phyloP scores from a whole-genome alignment of 2,329 filamentous ascomycete species.

The Penicillium sumatraense region DNA sequence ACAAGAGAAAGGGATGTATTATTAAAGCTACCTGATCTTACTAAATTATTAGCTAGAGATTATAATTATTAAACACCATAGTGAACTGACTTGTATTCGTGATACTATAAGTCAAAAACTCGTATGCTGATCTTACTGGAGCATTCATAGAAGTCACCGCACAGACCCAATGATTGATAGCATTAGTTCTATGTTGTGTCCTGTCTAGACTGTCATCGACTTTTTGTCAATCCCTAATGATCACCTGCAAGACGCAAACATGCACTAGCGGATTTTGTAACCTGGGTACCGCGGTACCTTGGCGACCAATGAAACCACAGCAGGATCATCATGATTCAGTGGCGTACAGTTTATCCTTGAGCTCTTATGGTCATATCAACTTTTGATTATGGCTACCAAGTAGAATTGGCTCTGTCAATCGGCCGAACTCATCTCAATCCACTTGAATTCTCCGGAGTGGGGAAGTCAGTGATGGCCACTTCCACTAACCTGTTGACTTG shows the following conservation, averaged over 20 bases:
- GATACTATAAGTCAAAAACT: background rate
- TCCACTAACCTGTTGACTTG: too few species aligned
- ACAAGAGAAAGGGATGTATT: background rate
- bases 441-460: too few species aligned
- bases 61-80: background rate
- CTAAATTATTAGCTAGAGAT: background rate
- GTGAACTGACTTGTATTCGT: background rate
- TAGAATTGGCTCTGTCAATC: too few species aligned
- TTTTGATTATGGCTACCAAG: too few species aligned
- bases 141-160: background rate
- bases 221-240: background rate
- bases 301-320: background rate
- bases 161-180: background rate
- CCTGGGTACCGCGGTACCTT: background rate
- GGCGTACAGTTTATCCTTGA: background rate
- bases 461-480: too few species aligned
- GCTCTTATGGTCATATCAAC: too few species aligned
- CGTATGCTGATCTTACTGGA: background rate
- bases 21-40: background rate
- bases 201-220: background rate
- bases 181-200: background rate
- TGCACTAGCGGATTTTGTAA: background rate
- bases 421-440: too few species aligned
- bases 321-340: background rate
- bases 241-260: background rate